Base-by-base conservation (phyloP, 768 basidiomycete genomes). In the Coprinellus aureogranulatus region DNA sequence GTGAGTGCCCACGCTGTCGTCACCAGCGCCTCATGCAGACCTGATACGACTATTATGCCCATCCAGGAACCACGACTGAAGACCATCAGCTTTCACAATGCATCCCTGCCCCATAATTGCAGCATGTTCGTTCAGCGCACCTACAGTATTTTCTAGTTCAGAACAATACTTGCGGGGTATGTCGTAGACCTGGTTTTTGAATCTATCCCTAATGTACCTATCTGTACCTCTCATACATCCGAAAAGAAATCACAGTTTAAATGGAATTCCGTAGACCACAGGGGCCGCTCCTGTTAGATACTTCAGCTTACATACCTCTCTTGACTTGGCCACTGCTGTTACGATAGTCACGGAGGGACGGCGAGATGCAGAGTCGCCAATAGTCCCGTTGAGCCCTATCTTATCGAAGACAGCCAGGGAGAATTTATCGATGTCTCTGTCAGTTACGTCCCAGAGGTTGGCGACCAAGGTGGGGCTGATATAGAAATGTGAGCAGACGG, bases 371-470 rank as follows among this genome's bases (percentile, higher is more conserved):
- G 42, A 20, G 18, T 50, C 65, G 67, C 66, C 31, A 5, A 67
- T 65, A n/a, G 70, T 67, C 2, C 67, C 67, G 12, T 65, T 72
- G 54, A 98, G 74, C 1, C 75, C 75, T 26, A 96, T 70, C 62
- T 85, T 82, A 61, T 87, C 85, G 64, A 97, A 88, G 16, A 97
- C 94, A 0, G 87, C 76, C 60, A 88, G 84, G 2, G 94, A 89
- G 61, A 97, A 86, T 63, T 90, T 90, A 77, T 99, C 96, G 64
- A 98, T 96, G 67, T 99, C 97, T 46, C 88, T 83, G 75, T 99
- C 97, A 0, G 96, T 98, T 8, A 98, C 97, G 65, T 98, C 97
- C 97, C 97, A 99, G 4, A 98, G 76, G 66, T 96, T 98, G 0
- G 92, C 97, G 12, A 98, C 85, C 30, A 98, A 79, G 1, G 94